Evolutionary conservation across 192 early-diverging fungal species (phyloP).

Genomic region (Coemansia sp.): DNA sequence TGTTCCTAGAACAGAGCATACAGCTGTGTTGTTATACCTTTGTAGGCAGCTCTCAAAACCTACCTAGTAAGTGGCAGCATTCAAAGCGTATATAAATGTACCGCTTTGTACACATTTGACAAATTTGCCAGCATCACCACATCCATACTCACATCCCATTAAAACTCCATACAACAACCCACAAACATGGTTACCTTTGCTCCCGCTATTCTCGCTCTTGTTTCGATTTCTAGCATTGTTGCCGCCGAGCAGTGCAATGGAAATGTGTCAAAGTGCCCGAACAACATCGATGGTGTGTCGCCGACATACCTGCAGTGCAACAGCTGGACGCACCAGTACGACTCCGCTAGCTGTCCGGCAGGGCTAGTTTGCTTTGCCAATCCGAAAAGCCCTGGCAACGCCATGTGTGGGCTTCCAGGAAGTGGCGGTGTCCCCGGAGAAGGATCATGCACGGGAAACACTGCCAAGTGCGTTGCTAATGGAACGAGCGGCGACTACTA

Average conservation of each 20-base stretch:
- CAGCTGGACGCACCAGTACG: constrained; percentile 31
- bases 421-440: constrained; percentile 26
- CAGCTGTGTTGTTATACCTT: too few species aligned
- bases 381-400: constrained; percentile 29
- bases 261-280: constrained; percentile 31
- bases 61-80: neutral
- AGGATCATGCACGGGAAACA: constrained; percentile 42
- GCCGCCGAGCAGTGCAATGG: constrained; percentile 22
- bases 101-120: neutral
- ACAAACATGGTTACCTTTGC: constrained; percentile 22
- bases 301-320: constrained; percentile 36
- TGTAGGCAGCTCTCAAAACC: too few species aligned
- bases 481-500: constrained; percentile 33
- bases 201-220: constrained; percentile 15
- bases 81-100: neutral
- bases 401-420: constrained; percentile 39
- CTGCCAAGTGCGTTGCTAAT: constrained; percentile 39
- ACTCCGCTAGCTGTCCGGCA: constrained; percentile 20
- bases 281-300: constrained; percentile 34
- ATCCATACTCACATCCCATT: neutral
- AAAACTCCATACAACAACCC: neutral
- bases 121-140: neutral
- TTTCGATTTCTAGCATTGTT: constrained; percentile 20
- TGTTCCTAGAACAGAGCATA: too few species aligned
- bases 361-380: constrained; percentile 44